These are phyloP conservation scores for Physcomitrium patens DNA, from an alignment of 225 moss, liverwort and hornwort species.

Conservation along the genomic window DNA sequence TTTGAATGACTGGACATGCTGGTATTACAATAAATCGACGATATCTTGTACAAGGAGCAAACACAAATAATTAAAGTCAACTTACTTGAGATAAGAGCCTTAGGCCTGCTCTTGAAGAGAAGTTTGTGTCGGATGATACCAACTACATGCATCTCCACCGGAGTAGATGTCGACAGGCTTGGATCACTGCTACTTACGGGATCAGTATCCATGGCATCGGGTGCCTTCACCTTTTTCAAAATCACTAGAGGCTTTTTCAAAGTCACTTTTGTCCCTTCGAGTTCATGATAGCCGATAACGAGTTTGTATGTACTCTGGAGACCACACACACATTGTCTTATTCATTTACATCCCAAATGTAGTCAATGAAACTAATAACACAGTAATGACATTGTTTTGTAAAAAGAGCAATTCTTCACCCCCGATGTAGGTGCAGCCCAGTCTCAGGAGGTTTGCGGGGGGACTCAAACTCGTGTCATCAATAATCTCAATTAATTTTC, in stretches of 20 bases:
- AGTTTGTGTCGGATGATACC: constrained; percentile 88
- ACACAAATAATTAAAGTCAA: background rate
- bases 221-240: constrained; percentile 56
- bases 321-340: constrained; percentile 8
- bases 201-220: constrained; percentile 58
- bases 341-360: background rate
- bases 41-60: background rate
- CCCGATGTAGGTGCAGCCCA: no score
- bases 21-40: background rate
- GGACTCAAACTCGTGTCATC: no score
- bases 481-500: background rate
- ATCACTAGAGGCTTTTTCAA: constrained; percentile 84
- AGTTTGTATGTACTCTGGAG: constrained; percentile 62
- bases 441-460: no score
- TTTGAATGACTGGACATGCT: background rate
- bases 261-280: constrained; percentile 79
- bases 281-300: constrained; percentile 87
- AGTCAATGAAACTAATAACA: constrained; percentile 5
- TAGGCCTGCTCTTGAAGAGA: constrained; percentile 87
- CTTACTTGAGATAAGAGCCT: constrained; percentile 90
- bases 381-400: no score
- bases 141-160: constrained; percentile 73
- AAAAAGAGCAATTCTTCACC: no score
- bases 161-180: constrained; percentile 14
- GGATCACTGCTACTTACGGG: constrained; percentile 5